These are phyloP conservation scores for Dryadomyces sulphureus DNA, from an alignment of 2,329 filamentous ascomycete species.

Conservation along the genomic window DNA sequence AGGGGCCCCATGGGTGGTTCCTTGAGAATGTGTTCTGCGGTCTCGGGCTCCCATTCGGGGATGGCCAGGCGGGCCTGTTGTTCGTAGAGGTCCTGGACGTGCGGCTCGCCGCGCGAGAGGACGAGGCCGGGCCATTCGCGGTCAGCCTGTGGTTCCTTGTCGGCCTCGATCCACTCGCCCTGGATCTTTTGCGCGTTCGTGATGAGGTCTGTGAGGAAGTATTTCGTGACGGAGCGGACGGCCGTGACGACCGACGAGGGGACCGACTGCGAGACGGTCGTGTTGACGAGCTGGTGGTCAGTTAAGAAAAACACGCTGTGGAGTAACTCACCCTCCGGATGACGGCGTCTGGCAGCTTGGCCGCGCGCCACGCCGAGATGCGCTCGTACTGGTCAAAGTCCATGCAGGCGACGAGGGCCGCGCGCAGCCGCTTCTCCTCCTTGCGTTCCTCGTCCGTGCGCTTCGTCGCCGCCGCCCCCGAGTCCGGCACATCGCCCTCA, in stretches of 20 bases:
- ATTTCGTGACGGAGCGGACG: constrained; percentile 62
- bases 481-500: constrained; percentile 17
- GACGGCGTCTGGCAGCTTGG: constrained; percentile 52
- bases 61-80: constrained; percentile 16
- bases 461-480: constrained; percentile 16
- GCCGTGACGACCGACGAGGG: constrained; percentile 58
- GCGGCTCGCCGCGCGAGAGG: constrained; percentile 13
- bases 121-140: constrained; percentile 20
- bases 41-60: constrained; percentile 14
- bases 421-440: constrained; percentile 47
- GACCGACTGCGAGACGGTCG: constrained; percentile 66
- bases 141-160: constrained; percentile 39
- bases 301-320: not conserved
- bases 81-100: constrained; percentile 18
- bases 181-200: constrained; percentile 58
- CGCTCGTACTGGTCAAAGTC: constrained; percentile 51
- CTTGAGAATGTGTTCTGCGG: constrained; percentile 18
- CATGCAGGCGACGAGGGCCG: constrained; percentile 50
- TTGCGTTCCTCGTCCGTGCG: constrained; percentile 40
- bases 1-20: constrained; percentile 39
- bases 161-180: constrained; percentile 49
- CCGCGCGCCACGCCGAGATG: constrained; percentile 56
- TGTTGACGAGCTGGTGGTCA: constrained; percentile 50
- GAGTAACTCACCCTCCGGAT: constrained; percentile 44
- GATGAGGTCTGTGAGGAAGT: constrained; percentile 63